Percentiles rank a stretch among this genome's conserved stretches.
phyloP scores from a whole-genome alignment of 2,329 filamentous ascomycete genomes.

The Monosporascus cannonballus region DNA sequence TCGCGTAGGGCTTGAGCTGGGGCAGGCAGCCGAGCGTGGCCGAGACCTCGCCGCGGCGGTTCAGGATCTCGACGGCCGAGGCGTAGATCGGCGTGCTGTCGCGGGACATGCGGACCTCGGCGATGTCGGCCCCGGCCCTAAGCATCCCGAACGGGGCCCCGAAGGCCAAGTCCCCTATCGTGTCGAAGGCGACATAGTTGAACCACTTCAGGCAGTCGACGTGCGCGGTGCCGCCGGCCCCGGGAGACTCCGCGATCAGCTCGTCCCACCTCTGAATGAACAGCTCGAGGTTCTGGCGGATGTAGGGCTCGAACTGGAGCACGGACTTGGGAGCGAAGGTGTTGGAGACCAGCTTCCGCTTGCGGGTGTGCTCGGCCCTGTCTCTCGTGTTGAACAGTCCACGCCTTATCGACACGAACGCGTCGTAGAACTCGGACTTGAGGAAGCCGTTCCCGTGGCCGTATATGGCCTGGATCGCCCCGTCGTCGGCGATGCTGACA shows the following conservation, averaged over 20 bases:
- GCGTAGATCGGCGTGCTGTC: constrained; percentile 60
- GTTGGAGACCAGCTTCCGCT: constrained; percentile 83
- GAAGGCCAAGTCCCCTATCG: constrained; percentile 57
- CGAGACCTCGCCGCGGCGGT: constrained; percentile 80
- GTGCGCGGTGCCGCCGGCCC: constrained; percentile 48
- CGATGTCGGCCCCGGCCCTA: constrained; percentile 65
- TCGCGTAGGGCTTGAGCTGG: constrained; percentile 69
- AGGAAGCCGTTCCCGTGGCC: constrained; percentile 73
- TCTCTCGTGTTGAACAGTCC: constrained; percentile 88
- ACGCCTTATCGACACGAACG: constrained; percentile 79
- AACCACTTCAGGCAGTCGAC: constrained; percentile 78
- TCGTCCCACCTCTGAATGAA: constrained; percentile 70
- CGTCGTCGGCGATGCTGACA: constrained; percentile 72
- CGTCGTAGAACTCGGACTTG: constrained; percentile 82
- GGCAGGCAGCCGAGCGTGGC: constrained; percentile 72
- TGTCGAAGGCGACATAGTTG: constrained; percentile 58
- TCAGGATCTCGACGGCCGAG: constrained; percentile 80
- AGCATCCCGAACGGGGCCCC: constrained; percentile 82
- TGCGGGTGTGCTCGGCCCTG: constrained; percentile 75
- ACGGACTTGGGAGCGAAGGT: constrained; percentile 81
- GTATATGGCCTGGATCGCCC: constrained; percentile 71
- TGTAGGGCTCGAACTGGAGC: constrained; percentile 82
- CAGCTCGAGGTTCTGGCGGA: constrained; percentile 69
- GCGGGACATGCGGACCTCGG: constrained; percentile 61
- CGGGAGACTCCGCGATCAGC: constrained; percentile 41